Conservation (phyloP, 768 basidiomycete genomes). For the Filobasidium floriforme region DNA sequence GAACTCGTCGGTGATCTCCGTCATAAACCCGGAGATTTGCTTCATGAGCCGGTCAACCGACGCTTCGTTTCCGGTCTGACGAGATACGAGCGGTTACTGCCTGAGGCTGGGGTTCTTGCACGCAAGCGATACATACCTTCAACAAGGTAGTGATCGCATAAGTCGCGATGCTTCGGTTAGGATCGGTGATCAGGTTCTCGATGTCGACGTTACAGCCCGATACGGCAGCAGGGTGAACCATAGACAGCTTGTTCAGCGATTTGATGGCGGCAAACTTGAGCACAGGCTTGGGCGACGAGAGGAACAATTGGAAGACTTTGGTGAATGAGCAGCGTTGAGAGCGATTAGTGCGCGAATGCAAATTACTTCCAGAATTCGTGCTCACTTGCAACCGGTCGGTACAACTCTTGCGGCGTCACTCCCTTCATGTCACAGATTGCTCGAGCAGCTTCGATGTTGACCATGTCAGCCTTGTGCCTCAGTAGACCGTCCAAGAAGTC, state of each 20-base stretch:
- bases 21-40: slow-evolving; percentile 97
- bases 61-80: slow-evolving; percentile 92
- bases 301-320: slow-evolving; percentile 84
- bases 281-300: slow-evolving; percentile 87
- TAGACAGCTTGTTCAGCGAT: slow-evolving; percentile 79
- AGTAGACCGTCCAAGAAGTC: slow-evolving; percentile 91
- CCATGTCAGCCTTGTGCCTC: slow-evolving; percentile 99
- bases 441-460: slow-evolving; percentile 95
- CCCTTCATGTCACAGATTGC: slow-evolving; percentile 94
- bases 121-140: slow-evolving; percentile 56
- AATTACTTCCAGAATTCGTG: neutral
- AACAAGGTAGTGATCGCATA: slow-evolving; percentile 97
- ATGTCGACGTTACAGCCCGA: slow-evolving; percentile 91
- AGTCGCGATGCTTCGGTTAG: slow-evolving; percentile 91
- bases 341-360: too few relatives aligned
- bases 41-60: slow-evolving; percentile 99
- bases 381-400: slow-evolving; percentile 80
- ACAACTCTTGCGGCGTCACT: slow-evolving; percentile 66
- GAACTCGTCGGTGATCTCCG: slow-evolving; percentile 99
- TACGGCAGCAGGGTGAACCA: slow-evolving; percentile 77
- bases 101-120: neutral
- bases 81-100: slow-evolving; percentile 3
- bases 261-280: slow-evolving; percentile 97
- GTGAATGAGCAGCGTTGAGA: slow-evolving; percentile 14
- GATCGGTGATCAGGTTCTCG: slow-evolving; percentile 89